These are phyloP conservation scores for Firmiana major DNA, from an alignment of 345 rosid genomes.

Conservation along the genomic window DNA sequence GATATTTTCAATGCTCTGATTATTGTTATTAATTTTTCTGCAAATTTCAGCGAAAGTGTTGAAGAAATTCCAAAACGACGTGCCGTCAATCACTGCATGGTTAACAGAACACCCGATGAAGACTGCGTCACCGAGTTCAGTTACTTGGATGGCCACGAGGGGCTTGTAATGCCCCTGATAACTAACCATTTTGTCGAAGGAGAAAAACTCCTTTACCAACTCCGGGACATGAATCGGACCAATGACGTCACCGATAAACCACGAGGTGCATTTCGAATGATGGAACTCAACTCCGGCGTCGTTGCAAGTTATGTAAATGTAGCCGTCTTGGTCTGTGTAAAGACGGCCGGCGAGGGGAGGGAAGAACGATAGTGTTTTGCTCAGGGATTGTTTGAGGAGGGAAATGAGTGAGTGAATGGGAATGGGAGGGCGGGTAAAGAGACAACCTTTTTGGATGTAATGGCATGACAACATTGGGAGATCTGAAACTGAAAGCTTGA, in stretches of 20 bases:
- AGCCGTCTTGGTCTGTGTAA: conserved; percentile 42
- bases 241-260: conserved; percentile 40
- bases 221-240: conserved; percentile 54
- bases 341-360: conserved; percentile 91
- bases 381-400: conserved; percentile 43
- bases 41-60: conserved; percentile 72
- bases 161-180: conserved; percentile 66
- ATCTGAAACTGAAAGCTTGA: conserved; percentile 84
- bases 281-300: conserved; percentile 70
- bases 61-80: conserved; percentile 89
- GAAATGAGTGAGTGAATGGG: conserved; percentile 28
- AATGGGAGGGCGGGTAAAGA: conserved; percentile 47
- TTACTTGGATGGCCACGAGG: conserved; percentile 75
- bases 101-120: conserved; percentile 68
- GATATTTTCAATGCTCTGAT: conserved; percentile 20
- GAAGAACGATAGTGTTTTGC: conserved; percentile 50
- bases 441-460: conserved; percentile 80
- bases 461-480: conserved; percentile 96
- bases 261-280: conserved; percentile 38
- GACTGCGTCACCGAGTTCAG: conserved; percentile 64
- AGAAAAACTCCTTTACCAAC: conserved; percentile 46
- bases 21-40: conserved; percentile 30
- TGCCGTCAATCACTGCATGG: conserved; percentile 77
- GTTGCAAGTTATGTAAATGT: conserved; percentile 56
- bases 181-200: conserved; percentile 57